Evolutionary conservation across 2,329 filamentous ascomycete genomes (phyloP), one percentile per base, ranked within the genome.

Genomic region (Aspergillus vadensis): DNA sequence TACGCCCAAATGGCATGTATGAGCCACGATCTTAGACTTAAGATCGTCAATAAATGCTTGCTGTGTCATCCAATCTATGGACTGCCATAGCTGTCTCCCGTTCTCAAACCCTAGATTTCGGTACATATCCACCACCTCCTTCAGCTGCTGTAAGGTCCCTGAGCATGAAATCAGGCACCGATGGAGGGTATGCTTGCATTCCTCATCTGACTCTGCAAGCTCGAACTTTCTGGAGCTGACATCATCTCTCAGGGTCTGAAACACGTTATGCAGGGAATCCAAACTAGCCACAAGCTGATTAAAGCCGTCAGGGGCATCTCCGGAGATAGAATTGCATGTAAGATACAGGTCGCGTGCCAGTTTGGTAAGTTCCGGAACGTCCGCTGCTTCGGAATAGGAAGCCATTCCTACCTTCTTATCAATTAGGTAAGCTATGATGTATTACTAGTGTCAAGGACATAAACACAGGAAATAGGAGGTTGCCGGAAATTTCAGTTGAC

Each of bases 251-350:
- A 74, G 47, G 9, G 59, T 59, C 25, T 65, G 58, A 14, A 74
- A 62, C 4, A 62, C 64, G 5, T 61, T 66, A 57, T 74, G 70
- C n/a, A 74, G 60, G 3, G 66, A 70, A 9, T 63, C 65, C 14
- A 75, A 63, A 19, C 70, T 69, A 21, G 63, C 68, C 2, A 71
- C 65, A 10, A 75, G 66, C 56, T 65, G 68, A 23, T 64, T 65
- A 49, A 74, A 73, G 3, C 67, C 71, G 41, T 72, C 68, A 1
- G 72, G 72, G 4, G 69, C 70, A 48, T 70, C 68, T 19, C 66
- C 65, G 2, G 67, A 63, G 19, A 72, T 60, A 14, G 65, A 47
- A 38, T 68, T 63, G 54, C 68, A 74, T 51, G 65, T 69, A 39
- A 67, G 67, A 54, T 72, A 68, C 14, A 75, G 51, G 38, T 73